Evolutionary conservation across 2,329 filamentous ascomycete species (phyloP), one percentile per base, ranked within the genome.

Genomic region (Aspergillus sp.): DNA sequence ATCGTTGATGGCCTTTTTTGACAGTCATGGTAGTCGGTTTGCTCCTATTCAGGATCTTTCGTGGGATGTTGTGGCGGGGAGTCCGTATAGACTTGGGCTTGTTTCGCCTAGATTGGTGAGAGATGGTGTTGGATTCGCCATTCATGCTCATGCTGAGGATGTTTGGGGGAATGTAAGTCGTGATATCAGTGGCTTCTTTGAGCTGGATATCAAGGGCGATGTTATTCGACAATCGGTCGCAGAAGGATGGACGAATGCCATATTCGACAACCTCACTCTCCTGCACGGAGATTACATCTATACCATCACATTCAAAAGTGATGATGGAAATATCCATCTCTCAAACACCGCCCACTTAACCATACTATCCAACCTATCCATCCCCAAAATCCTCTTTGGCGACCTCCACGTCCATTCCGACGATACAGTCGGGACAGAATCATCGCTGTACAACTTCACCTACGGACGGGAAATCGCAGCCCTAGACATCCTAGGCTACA

Each of bases 401-500:
- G 47, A 49, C 10, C 19, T 49, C 0, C 47, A 49, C 19, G 47
- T 49, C 2, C 47, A 49, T 30, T 49, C 47, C 1, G 44, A 46
- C 12, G 47, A 46, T 28, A 49, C 47, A 9, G 47, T 49, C 8
- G 47, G 47, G 6, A 46, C 44, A 4, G 47, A 44, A 12, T 39
- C 35, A 8, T 46, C 44, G 7, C 28, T 11, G 4, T 46, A 49
- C 29, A 49, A 49, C 29, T 49, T 49, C 27, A 40, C 47, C 6
- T 49, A 49, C 31, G 47, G 47, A n/a, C 41, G 44, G 3, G 44
- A 49, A 9, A 44, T 46, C 37, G 44, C 44, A 6, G 47, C 30
- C 5, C 27, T 49, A 8, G 47, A 49, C 38, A 42, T 49, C 19
- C 41, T 49, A 10, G 47, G 47, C 28, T 49, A 49, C 33, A 49